phyloP scores from a whole-genome alignment of 208 protist genomes.

The Herpetomonas samuelpessoai region DNA sequence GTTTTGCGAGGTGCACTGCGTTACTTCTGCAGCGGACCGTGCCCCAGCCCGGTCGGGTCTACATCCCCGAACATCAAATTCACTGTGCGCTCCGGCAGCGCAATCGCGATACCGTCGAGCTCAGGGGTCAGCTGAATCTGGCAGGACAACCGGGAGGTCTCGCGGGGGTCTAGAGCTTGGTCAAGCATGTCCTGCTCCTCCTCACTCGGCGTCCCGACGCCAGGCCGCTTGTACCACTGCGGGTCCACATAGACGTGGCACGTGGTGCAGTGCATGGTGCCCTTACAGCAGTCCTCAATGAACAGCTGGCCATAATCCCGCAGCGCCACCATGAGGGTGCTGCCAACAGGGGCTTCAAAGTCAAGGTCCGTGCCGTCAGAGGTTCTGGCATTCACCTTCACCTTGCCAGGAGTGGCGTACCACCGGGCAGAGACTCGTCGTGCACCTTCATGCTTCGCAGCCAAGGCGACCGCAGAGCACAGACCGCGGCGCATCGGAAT shows the following conservation, averaged over 20 bases:
- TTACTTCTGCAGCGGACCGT: neutral
- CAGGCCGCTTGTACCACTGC: constrained; percentile 62
- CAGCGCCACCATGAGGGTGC: constrained; percentile 75
- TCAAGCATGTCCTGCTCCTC: constrained; percentile 68
- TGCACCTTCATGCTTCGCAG: too few species aligned
- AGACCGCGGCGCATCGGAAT: too few species aligned
- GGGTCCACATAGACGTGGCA: constrained; percentile 90
- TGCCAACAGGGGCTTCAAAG: constrained; percentile 40
- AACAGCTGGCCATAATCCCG: constrained; percentile 82
- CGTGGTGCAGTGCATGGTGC: constrained; percentile 88
- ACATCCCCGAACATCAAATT: constrained; percentile 3
- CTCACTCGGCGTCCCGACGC: constrained; percentile 42
- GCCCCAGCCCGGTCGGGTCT: neutral
- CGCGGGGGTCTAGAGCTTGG: constrained; percentile 19
- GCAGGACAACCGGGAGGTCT: constrained; percentile 37
- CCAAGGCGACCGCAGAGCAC: too few species aligned
- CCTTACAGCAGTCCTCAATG: constrained; percentile 90
- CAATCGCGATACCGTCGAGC: constrained; percentile 23
- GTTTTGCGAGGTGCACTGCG: too few species aligned
- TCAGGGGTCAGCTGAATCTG: constrained; percentile 35
- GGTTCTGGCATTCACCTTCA: constrained; percentile 5
- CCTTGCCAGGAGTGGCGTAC: constrained; percentile 13
- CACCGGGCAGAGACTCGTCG: too few species aligned
- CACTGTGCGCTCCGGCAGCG: constrained; percentile 16
- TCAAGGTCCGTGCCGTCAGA: constrained; percentile 3